These are phyloP conservation scores for Aspergillus ochraceoroseus DNA, from an alignment of 2,329 filamentous ascomycete genomes.

Conservation along the genomic window DNA sequence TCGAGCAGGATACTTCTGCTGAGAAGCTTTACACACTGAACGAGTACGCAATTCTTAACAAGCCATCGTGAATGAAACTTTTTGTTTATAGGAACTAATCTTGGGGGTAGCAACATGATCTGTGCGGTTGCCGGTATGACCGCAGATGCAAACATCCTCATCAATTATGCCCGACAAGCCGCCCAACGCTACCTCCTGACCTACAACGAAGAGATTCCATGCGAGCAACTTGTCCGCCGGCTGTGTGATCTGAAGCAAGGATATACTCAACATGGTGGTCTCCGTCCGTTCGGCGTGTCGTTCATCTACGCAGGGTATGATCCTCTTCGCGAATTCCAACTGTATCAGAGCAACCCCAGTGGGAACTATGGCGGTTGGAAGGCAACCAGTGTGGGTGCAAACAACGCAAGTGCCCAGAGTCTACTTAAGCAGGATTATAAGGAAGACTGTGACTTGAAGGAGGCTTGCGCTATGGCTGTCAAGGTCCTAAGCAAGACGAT, in stretches of 20 bases:
- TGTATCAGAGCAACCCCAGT: slow-evolving; percentile 97
- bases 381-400: slow-evolving; percentile 93
- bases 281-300: slow-evolving; percentile 94
- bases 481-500: slow-evolving; percentile 99
- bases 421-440: slow-evolving; percentile 99
- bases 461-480: slow-evolving; percentile 94
- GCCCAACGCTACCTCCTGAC: slow-evolving; percentile 97
- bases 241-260: slow-evolving; percentile 98
- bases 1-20: slow-evolving; percentile 98
- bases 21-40: slow-evolving; percentile 99
- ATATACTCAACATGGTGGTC: slow-evolving; percentile 97
- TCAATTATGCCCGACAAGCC: slow-evolving; percentile 97
- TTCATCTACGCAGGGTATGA: slow-evolving; percentile 99
- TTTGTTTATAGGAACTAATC: slow-evolving; percentile 15
- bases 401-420: slow-evolving; percentile 96
- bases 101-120: slow-evolving; percentile 83
- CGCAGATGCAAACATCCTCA: slow-evolving; percentile 98
- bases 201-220: slow-evolving; percentile 99
- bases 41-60: slow-evolving; percentile 62
- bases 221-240: slow-evolving; percentile 93
- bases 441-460: slow-evolving; percentile 92
- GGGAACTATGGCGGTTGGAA: slow-evolving; percentile 99
- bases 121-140: slow-evolving; percentile 99
- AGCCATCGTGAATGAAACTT: not conserved
- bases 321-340: slow-evolving; percentile 90